Conservation (phyloP, 176 grass and related monocot species). For the Metroxylon sagu region DNA sequence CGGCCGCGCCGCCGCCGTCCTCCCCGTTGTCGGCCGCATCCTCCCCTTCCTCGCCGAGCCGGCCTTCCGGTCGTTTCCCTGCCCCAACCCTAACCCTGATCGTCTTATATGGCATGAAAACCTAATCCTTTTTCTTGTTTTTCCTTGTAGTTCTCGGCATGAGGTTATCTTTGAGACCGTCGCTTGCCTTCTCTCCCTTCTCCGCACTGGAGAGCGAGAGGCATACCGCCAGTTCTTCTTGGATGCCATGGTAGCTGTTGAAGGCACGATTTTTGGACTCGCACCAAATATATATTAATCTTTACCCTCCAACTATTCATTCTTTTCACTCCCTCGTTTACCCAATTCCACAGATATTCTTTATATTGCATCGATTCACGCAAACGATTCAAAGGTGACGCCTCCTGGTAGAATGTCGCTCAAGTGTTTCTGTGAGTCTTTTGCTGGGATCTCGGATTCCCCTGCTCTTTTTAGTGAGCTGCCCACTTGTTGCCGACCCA, state of each 20-base stretch:
- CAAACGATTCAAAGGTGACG: slow-evolving; percentile 21
- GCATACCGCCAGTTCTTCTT: slow-evolving; percentile 83
- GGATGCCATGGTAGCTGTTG: slow-evolving; percentile 58
- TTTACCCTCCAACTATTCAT: neutral
- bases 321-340: neutral
- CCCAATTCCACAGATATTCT: slow-evolving; percentile 44
- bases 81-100: slow-evolving; percentile 15
- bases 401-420: slow-evolving; percentile 37
- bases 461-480: slow-evolving; percentile 66
- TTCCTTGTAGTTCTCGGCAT: slow-evolving; percentile 41
- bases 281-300: neutral
- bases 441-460: slow-evolving; percentile 40
- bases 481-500: slow-evolving; percentile 47
- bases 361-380: slow-evolving; percentile 40
- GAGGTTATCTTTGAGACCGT: slow-evolving; percentile 53
- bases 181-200: slow-evolving; percentile 73
- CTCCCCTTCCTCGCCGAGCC: slow-evolving; percentile 75
- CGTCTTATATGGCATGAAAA: neutral
- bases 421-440: slow-evolving; percentile 59
- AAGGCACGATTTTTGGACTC: slow-evolving; percentile 32
- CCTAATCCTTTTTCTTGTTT: slow-evolving; percentile 4
- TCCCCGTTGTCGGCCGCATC: slow-evolving; percentile 66
- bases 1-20: slow-evolving; percentile 55
- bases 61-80: slow-evolving; percentile 32
- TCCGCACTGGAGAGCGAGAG: slow-evolving; percentile 73